These are phyloP conservation scores for Platismatia glauca DNA, from an alignment of 495 filamentous ascomycete genomes.

Conservation along the genomic window DNA sequence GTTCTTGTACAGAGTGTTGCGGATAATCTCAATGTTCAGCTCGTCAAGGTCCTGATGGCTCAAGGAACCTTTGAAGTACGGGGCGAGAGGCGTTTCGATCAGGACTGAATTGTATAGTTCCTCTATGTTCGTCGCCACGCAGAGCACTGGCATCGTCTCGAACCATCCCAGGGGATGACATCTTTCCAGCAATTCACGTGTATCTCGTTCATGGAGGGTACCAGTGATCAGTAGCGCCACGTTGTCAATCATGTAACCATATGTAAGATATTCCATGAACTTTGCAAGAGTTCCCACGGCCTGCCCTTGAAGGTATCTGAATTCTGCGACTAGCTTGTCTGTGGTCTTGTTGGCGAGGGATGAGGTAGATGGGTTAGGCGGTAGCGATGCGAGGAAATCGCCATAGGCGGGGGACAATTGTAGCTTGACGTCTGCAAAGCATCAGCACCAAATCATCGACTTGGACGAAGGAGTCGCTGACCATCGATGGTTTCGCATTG, in stretches of 20 bases:
- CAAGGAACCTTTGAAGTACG: slow-evolving; percentile 93
- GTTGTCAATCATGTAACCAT: slow-evolving; percentile 99
- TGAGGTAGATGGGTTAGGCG: slow-evolving; percentile 94
- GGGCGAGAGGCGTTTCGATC: slow-evolving; percentile 89
- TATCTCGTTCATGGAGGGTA: slow-evolving; percentile 95
- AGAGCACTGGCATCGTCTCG: slow-evolving; percentile 95
- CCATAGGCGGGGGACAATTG: slow-evolving; percentile 95
- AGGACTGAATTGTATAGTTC: slow-evolving; percentile 97
- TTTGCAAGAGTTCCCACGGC: slow-evolving; percentile 80
- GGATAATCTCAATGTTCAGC: slow-evolving; percentile 97
- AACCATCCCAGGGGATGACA: slow-evolving; percentile 99
- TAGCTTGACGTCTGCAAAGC: slow-evolving; percentile 75
- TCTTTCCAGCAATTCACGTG: slow-evolving; percentile 85
- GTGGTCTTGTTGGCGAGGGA: slow-evolving; percentile 89
- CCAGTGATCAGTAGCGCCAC: slow-evolving; percentile 97
- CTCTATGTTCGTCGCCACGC: slow-evolving; percentile 95
- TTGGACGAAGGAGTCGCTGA: slow-evolving; percentile 32
- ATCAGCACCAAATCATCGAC: neutral
- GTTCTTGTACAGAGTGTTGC: slow-evolving; percentile 98
- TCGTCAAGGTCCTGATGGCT: slow-evolving; percentile 96
- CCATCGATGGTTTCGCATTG: slow-evolving; percentile 99
- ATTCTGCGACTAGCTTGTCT: slow-evolving; percentile 96
- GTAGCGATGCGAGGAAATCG: slow-evolving; percentile 89
- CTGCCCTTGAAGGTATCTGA: slow-evolving; percentile 89
- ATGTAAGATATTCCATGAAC: slow-evolving; percentile 95